Evolutionary conservation across 2,329 filamentous ascomycete genomes (phyloP), one percentile per base, ranked within the genome.

Genomic region (Onygena corvina): DNA sequence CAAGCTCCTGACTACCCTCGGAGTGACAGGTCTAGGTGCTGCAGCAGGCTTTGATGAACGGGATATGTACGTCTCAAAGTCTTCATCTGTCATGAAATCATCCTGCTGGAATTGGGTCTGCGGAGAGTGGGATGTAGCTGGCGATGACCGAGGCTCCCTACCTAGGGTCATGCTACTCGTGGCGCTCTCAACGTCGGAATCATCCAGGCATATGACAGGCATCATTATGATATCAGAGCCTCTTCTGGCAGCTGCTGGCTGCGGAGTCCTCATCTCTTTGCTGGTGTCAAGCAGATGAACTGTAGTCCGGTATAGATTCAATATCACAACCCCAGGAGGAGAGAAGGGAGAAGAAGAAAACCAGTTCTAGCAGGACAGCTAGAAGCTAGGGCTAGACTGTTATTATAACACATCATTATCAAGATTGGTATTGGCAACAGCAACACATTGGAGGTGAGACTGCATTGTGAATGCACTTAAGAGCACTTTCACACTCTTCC

Each of bases 11-110:
- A n/a, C n/a, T n/a, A n/a, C 20, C 3, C 34, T 6, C 25, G 18
- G 36, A 23, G 18, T 23, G n/a, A n/a, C n/a, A 40, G 36, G 36
- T n/a, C 36, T 25, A 11, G 36, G 18, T 11, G 36, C 21, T 4
- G 9, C 36, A n/a, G n/a, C 34, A 18, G 18, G 18, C 6, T 21
- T 21, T 46, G 56, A 57, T 14, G 50, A 8, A 5, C 47, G 42
- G 0, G 57, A 47, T 0, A 63, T 33, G 27, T 47, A 52, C 0
- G 29, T 23, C 5, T 56, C 53, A 8, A 60, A 58, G 3, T 57
- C 52, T 4, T 60, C 58, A n/a, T 64, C 61, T 0, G 57, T 55
- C 3, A 60, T 47, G 20, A 57, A 63, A 20, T 64, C 60, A 1
- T 56, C 56, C 1, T 57, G 53, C 4, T 27, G 8, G 16, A 52